A percentile compares a stretch with the other conserved stretches of the same genome.
phyloP scores from a whole-genome alignment of 441 rosid species.

The Euphorbia celastroides region DNA sequence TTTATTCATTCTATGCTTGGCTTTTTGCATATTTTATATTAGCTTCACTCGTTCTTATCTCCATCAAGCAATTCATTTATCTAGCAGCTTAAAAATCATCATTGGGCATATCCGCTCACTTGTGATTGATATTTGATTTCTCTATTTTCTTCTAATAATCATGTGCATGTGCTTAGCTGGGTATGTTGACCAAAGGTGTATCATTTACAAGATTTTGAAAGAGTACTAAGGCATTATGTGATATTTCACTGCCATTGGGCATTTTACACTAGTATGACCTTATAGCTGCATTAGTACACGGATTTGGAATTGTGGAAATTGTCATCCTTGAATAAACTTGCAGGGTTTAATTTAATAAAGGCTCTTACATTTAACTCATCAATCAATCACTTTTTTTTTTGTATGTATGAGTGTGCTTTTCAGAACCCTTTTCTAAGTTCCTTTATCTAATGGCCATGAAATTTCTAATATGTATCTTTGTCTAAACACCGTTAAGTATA shows the following conservation, averaged over 20 bases:
- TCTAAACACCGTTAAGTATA: conserved; percentile 22
- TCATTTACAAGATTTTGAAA: no score
- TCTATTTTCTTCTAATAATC: not conserved
- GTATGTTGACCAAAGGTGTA: not conserved
- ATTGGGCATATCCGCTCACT: not conserved
- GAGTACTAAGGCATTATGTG: not conserved
- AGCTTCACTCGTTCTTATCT: not conserved
- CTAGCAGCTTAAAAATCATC: not conserved
- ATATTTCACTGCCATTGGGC: not conserved
- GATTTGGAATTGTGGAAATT: not conserved
- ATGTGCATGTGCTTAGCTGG: not conserved
- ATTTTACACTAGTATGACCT: not conserved
- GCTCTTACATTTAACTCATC: not conserved
- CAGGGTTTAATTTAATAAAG: not conserved
- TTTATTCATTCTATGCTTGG: not conserved
- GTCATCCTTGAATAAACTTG: not conserved
- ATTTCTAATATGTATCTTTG: conserved; percentile 8
- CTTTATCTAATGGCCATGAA: not conserved
- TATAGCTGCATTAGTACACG: not conserved
- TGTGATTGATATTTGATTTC: not conserved
- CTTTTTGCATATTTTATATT: not conserved
- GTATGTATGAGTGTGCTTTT: not conserved
- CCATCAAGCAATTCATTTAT: not conserved
- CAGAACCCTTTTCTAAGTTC: not conserved
- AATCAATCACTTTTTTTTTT: not conserved